These are phyloP conservation scores for Dactylonectria macrodidyma DNA, from an alignment of 2,329 filamentous ascomycete species.

Conservation along the genomic window DNA sequence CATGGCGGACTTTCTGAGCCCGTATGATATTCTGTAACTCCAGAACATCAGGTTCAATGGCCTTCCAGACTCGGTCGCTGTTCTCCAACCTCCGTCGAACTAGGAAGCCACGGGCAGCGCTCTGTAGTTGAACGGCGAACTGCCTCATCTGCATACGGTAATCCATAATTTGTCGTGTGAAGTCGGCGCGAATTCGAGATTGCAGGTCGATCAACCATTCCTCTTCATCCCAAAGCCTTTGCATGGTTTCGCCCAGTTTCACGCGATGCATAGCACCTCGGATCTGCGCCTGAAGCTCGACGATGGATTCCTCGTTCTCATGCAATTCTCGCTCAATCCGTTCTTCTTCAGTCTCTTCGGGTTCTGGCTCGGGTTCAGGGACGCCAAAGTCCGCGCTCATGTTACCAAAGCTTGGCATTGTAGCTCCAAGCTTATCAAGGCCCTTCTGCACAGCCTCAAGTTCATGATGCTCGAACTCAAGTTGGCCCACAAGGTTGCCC, in stretches of 20 bases:
- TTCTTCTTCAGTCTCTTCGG: constrained; percentile 92
- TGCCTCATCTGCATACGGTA: constrained; percentile 87
- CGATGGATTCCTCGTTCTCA: constrained; percentile 80
- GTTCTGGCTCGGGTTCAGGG: constrained; percentile 79
- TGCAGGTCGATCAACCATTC: constrained; percentile 85
- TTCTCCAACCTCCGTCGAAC: constrained; percentile 74
- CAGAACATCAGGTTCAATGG: constrained; percentile 79
- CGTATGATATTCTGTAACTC: constrained; percentile 87
- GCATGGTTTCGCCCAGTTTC: constrained; percentile 86
- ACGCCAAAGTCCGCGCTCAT: constrained; percentile 97
- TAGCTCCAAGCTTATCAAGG: constrained; percentile 93
- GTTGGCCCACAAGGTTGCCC: constrained; percentile 94
- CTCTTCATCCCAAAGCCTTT: constrained; percentile 90
- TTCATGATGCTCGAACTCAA: constrained; percentile 98
- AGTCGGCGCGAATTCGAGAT: constrained; percentile 88
- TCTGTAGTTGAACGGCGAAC: constrained; percentile 87
- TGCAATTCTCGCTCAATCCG: constrained; percentile 84
- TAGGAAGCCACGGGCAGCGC: constrained; percentile 81
- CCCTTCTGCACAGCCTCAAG: constrained; percentile 97
- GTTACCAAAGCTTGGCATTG: constrained; percentile 97
- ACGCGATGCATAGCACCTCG: constrained; percentile 86
- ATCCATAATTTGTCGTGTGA: constrained; percentile 83
- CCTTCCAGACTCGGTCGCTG: constrained; percentile 78
- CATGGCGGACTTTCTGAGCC: constrained; percentile 74
- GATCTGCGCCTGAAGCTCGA: constrained; percentile 89